Base-by-base conservation (phyloP, 2,329 filamentous ascomycete species). In the Penicillium sclerotiorum region DNA sequence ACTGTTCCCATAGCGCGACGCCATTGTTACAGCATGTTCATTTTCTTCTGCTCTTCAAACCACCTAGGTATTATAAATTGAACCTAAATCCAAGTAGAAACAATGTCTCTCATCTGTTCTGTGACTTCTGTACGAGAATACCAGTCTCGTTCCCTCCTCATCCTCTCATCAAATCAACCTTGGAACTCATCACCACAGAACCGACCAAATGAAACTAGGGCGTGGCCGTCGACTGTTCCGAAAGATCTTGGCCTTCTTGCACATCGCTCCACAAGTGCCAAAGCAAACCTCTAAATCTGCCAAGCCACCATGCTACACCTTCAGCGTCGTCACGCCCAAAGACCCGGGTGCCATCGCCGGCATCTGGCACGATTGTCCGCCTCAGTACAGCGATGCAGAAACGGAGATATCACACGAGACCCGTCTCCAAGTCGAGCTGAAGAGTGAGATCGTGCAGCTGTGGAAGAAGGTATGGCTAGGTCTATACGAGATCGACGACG, bases 391-490 rank as follows among this genome's bases (percentile, higher is more conserved):
- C 3, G 2, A 27, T 27, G 15, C 23, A 2, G 11, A 22, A 27
- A 5, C 5, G 9, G 1, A 46, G 41, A 39, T 45, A 21, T 8
- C 25, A 18, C 4, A 4, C 20, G 20, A 45, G 2, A n/a, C 5
- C 4, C 21, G 41, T 13, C 32, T 45, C 6, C 53, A 50, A 25
- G 33, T 37, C 18, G 55, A 63, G 8, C 37, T 61, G 13, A 45
- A 57, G 23, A 11, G 27, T 20, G 47, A 49, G 22, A 53, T 63
- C n/a, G 25, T 58, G 13, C 47, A 54, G 3, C 45, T 53, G n/a
- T 63, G 58, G 59, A 54, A 46, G 18, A 53, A 41, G 9, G 46
- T 59, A 22, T 62, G 59, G 57, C 46, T 61, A 17, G 59, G 58
- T 2, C 50, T 63, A 8, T 61, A 62, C 30, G 55, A 62, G 36